These are phyloP conservation scores for Pythium scleroteichum DNA, from an alignment of 352 stramenopile genomes.

Conservation along the genomic window DNA sequence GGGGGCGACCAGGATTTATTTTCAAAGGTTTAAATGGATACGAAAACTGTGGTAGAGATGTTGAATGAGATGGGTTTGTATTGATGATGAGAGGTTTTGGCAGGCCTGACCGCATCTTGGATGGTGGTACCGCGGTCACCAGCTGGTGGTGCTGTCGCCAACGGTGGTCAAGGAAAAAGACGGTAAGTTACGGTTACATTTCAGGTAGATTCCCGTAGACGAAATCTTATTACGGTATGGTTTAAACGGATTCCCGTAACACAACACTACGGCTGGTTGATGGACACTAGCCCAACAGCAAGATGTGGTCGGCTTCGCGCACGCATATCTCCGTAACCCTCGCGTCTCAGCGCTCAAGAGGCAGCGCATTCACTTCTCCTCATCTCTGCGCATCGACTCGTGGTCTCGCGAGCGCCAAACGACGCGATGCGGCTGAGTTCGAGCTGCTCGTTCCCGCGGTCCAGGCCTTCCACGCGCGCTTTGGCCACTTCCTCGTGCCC, in stretches of 20 bases:
- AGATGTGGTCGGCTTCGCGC: slow-evolving; percentile 16
- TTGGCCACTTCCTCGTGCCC: slow-evolving; percentile 27
- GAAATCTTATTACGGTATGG: slow-evolving; percentile 1
- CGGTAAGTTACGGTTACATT: background rate
- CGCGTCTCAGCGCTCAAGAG: background rate
- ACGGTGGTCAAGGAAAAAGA: background rate
- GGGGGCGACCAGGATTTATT: background rate
- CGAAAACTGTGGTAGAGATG: background rate
- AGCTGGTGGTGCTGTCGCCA: slow-evolving; percentile 7
- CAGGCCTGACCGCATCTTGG: background rate
- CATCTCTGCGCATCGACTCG: background rate
- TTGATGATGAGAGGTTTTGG: slow-evolving; percentile 1
- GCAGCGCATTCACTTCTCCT: background rate
- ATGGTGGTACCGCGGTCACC: background rate
- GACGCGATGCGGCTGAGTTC: slow-evolving; percentile 6
- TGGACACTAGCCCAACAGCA: background rate
- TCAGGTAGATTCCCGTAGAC: background rate
- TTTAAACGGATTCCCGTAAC: background rate
- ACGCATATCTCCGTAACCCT: slow-evolving; percentile 1
- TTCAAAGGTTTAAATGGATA: background rate
- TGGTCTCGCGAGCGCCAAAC: slow-evolving; percentile 11
- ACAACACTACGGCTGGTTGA: background rate
- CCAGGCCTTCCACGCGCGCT: slow-evolving; percentile 8
- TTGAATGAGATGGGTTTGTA: background rate
- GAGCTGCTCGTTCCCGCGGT: slow-evolving; percentile 20